Evolutionary conservation across 768 basidiomycete species (phyloP).

Genomic region (Calocybe gangraenosa): DNA sequence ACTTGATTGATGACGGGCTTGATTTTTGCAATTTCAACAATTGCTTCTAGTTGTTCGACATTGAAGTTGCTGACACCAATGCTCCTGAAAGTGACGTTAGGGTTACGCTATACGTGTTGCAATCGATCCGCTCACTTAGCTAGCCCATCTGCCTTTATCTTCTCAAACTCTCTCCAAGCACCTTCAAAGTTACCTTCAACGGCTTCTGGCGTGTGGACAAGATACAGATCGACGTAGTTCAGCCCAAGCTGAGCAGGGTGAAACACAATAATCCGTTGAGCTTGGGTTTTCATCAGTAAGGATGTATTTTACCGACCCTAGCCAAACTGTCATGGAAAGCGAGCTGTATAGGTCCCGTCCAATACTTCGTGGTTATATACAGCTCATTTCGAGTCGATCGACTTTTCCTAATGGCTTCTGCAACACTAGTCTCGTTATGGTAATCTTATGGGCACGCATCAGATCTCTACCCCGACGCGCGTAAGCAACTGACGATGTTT

Average conservation of each 20-base stretch:
- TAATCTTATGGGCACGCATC: constrained; percentile 30
- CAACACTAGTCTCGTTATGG: constrained; percentile 32
- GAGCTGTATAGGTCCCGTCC: constrained; percentile 31
- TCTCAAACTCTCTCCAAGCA: constrained; percentile 56
- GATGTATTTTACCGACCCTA: constrained; percentile 33
- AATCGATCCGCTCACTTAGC: constrained; percentile 29
- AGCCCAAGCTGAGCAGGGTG: constrained; percentile 72
- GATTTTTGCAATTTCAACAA: constrained; percentile 47
- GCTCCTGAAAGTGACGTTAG: constrained; percentile 1
- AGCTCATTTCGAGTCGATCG: constrained; percentile 41
- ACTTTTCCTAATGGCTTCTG: constrained; percentile 40
- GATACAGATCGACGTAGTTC: constrained; percentile 63
- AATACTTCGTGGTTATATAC: constrained; percentile 56
- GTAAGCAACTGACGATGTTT: not conserved
- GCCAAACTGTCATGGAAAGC: constrained; percentile 44
- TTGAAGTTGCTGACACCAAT: constrained; percentile 67
- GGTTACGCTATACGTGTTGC: not conserved
- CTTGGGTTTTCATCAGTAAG: not conserved
- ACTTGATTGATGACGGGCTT: constrained; percentile 75
- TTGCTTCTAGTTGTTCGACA: constrained; percentile 43
- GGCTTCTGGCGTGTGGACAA: constrained; percentile 50
- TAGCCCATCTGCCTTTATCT: constrained; percentile 40
- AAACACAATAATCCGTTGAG: constrained; percentile 4
- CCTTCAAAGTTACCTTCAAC: constrained; percentile 29
- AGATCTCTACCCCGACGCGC: not conserved